phyloP scores from a whole-genome alignment of 179 eudicot genomes.

The Heliamphora pulchella region DNA sequence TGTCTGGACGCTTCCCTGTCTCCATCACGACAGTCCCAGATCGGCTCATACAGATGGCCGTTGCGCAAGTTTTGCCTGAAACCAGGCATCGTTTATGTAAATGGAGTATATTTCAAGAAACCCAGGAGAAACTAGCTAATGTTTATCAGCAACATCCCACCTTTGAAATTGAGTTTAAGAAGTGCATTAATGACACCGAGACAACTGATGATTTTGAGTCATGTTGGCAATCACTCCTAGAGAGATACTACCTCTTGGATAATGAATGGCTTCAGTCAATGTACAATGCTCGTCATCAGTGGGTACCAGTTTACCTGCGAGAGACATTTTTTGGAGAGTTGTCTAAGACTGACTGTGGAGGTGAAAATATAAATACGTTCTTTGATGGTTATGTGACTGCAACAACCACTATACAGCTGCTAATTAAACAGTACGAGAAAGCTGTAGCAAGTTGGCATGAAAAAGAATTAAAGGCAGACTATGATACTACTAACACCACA shows the following conservation, averaged over 20 bases:
- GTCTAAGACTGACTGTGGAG: conserved; percentile 10
- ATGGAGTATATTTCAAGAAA: conserved; percentile 37
- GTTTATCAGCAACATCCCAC: conserved; percentile 29
- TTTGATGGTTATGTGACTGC: conserved; percentile 32
- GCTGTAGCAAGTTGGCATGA: conserved; percentile 37
- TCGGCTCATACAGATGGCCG: conserved; percentile 34
- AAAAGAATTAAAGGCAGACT: conserved; percentile 40
- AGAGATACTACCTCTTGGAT: conserved; percentile 30
- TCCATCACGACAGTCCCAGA: conserved; percentile 43
- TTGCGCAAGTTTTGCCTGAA: conserved; percentile 32
- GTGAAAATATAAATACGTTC: conserved; percentile 22
- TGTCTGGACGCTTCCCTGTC: conserved; percentile 36
- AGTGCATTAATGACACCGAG: conserved; percentile 40
- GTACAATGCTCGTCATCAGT: conserved; percentile 37
- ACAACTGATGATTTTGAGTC: conserved; percentile 42
- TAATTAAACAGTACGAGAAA: conserved; percentile 41
- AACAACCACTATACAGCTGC: conserved; percentile 27
- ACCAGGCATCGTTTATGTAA: conserved; percentile 40
- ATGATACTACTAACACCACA: conserved; percentile 28
- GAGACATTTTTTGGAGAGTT: conserved; percentile 44
- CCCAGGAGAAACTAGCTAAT: conserved; percentile 34
- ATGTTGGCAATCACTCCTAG: conserved; percentile 34
- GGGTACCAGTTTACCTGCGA: conserved; percentile 47
- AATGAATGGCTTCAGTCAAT: conserved; percentile 46
- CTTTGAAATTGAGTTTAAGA: conserved; percentile 37